Base-by-base conservation (phyloP, 2,329 filamentous ascomycete genomes). In the Cladosporium oxysporum region DNA sequence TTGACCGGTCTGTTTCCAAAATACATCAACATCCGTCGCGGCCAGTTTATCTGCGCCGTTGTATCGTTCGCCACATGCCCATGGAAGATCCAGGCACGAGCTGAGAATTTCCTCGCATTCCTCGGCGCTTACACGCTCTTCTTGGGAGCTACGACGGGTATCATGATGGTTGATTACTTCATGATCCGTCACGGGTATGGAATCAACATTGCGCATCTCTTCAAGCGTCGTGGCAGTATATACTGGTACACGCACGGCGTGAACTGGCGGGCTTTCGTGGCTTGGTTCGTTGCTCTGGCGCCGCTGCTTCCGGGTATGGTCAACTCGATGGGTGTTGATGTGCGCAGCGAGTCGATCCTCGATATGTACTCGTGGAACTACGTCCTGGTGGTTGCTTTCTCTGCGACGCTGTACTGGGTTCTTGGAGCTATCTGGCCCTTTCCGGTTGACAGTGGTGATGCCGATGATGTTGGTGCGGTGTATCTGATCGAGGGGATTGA, bases 111-210 rank as follows among this genome's bases (percentile, higher is more conserved):
- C 81, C 94, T 91, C 0, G 95, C 91, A 2, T 97, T 97, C 75
- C 87, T 97, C 0, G 95, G 91, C 0, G 90, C 93, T 1, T 97
- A 97, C 81, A 93, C 91, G 3, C 92, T 97, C 64, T 97, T 97
- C 79, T 85, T 97, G 21, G 93, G 91, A 67, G 92, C 91, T 50
- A 96, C 97, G 69, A 92, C 92, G 0, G 93, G 93, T n/a, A 92
- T 96, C 69, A 95, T 97, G 80, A 83, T 92, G 67, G 76, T 84
- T 71, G 93, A 97, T 78, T 97, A 97, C 81, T 97, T 96, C 78
- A 68, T 90, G 66, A 91, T 97, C 5, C 90, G 93, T 65, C 88
- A 85, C 66, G 93, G 93, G 3, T 96, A 93, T 76, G 83, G 95
- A 2, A 87, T 93, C 70, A 83, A 94, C 69, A 88, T 87, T 72